Evolutionary conservation across 2,329 filamentous ascomycete species (phyloP), one percentile per base, ranked within the genome.

Genomic region (Cucurbitaria berberidis): DNA sequence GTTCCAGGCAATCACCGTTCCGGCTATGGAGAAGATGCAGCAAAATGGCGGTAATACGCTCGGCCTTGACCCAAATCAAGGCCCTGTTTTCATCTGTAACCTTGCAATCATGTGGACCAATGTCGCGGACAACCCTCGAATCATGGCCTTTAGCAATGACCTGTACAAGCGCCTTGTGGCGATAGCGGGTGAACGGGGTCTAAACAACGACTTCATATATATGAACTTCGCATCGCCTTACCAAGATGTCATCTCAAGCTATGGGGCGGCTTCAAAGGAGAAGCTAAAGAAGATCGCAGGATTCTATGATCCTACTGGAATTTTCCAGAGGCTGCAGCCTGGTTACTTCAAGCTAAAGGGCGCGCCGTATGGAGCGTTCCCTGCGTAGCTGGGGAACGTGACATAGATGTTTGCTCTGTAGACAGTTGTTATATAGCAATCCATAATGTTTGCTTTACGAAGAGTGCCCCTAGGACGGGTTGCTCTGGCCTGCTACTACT

Each of bases 191-290:
- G 52, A 45, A 42, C 57, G 47, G 24, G 53, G 48, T 19, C 40
- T 61, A 35, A 48, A 52, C 16, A 51, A 52, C 24, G 55, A 67
- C 34, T 60, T 72, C 48, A 59, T 80, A 26, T 81, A 81, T 59
- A 76, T 80, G 74, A 81, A 81, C 57, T 81, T 81, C 53, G 79
- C 77, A 10, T 74, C 70, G 39, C 66, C 70, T 51, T 76, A 71
- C 50, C 77, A 81, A 59, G 72, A 77, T 55, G 72, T 77, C 4
- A 61, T 81, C 34, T 53, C 59, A 4, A 72, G 74, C 29, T 82
- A 81, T 55, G 79, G 79, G 0, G 38, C 57, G 16, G 60, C 52
- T 5, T 80, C 76, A 45, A 58, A 70, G 51, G 48, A 63, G 45
- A 66, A 54, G 24, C 32, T 66, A 43, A 54, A 58, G 44, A 34